Evolutionary conservation across 805 yeast species (phyloP).

Genomic region (Clavispora fructus): DNA sequence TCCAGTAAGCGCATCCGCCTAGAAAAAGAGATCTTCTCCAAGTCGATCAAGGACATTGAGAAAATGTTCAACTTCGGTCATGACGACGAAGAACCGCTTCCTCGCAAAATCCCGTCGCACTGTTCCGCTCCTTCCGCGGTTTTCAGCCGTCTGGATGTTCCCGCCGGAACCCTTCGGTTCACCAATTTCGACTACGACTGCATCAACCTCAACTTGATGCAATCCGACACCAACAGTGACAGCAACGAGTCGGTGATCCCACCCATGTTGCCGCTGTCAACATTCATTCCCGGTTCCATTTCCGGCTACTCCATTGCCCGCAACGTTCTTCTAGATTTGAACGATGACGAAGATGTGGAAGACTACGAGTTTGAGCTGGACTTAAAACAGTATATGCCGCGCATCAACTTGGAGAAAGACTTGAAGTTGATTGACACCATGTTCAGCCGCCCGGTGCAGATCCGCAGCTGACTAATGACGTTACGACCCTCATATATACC

Average conservation of each 20-base stretch:
- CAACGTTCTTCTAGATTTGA: slow-evolving; percentile 6
- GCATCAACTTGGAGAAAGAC: slow-evolving; percentile 13
- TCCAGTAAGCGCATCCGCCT: slow-evolving; percentile 12
- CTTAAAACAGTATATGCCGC: slow-evolving; percentile 9
- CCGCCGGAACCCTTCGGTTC: slow-evolving; percentile 5
- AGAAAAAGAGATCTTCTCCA: slow-evolving; percentile 13
- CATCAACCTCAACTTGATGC: slow-evolving; percentile 6
- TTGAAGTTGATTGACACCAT: slow-evolving; percentile 12
- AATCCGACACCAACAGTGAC: slow-evolving; percentile 4
- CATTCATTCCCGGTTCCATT: background rate
- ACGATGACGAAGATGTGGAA: slow-evolving; percentile 10
- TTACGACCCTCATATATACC: background rate
- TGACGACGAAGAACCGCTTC: slow-evolving; percentile 1
- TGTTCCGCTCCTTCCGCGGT: background rate
- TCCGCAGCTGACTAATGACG: background rate
- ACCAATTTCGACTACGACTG: slow-evolving; percentile 11
- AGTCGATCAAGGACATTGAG: slow-evolving; percentile 13
- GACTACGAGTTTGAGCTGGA: slow-evolving; percentile 12
- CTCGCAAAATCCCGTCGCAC: slow-evolving; percentile 1
- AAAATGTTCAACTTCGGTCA: slow-evolving; percentile 10
- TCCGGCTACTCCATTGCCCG: background rate
- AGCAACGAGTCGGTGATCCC: background rate
- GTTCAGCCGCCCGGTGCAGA: slow-evolving; percentile 3
- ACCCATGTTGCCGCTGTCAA: background rate
- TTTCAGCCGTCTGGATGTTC: slow-evolving; percentile 7